Evolutionary conservation across 2,329 filamentous ascomycete genomes (phyloP).

Genomic region (Monosporascus sp.): DNA sequence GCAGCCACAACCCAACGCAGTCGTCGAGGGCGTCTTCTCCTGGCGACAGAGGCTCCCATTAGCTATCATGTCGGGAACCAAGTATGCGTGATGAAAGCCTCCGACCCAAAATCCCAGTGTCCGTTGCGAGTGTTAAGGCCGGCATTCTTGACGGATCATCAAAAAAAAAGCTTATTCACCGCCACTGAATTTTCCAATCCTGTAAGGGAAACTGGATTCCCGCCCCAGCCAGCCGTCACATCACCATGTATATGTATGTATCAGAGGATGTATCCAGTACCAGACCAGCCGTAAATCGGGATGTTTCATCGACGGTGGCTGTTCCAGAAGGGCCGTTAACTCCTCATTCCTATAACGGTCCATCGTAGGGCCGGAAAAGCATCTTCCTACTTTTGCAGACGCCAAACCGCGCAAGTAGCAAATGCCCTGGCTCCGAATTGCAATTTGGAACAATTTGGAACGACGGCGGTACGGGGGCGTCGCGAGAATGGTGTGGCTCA

Average conservation of each 20-base stretch:
- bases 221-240: background rate
- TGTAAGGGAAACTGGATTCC: background rate
- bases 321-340: background rate
- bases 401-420: background rate
- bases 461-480: background rate
- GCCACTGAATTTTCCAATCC: background rate
- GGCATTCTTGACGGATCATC: background rate
- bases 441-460: background rate
- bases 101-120: background rate
- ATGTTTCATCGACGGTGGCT: background rate
- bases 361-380: no score
- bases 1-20: background rate
- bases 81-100: background rate
- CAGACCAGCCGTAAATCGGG: background rate
- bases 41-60: background rate
- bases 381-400: background rate
- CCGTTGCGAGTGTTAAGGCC: background rate
- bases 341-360: no score
- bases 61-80: background rate
- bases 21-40: background rate
- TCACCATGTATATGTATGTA: background rate
- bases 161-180: background rate
- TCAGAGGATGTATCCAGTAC: background rate
- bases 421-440: background rate
- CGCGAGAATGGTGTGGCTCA: background rate